phyloP scores from a whole-genome alignment of 148 eudicot species.

The Cornus kousa region DNA sequence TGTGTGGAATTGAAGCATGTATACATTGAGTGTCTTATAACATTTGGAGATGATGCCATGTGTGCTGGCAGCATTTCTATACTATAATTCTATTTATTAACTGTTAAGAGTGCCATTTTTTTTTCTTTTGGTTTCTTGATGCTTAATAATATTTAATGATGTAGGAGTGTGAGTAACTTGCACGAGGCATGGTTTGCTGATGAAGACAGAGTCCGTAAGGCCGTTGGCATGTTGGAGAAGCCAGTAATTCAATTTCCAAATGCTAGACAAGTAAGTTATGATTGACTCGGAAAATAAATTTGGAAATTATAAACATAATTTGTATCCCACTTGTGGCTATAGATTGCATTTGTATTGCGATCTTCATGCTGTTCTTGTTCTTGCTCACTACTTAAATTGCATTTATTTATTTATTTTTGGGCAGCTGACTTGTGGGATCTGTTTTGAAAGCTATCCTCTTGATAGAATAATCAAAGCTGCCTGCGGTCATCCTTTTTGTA shows the following conservation, averaged over 20 bases:
- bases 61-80: neutral
- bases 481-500: conserved; percentile 56
- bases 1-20: neutral
- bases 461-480: conserved; percentile 23
- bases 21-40: neutral
- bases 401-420: conserved; percentile 2
- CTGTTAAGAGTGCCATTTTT: neutral
- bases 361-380: neutral
- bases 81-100: too few relatives aligned
- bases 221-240: conserved; percentile 50
- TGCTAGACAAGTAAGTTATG: conserved; percentile 32
- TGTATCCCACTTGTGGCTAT: neutral
- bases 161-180: conserved; percentile 62
- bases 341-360: neutral
- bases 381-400: neutral
- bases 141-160: neutral
- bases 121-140: neutral
- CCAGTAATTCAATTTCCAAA: conserved; percentile 28
- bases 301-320: neutral
- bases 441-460: conserved; percentile 28
- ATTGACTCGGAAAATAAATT: neutral
- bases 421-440: conserved; percentile 45
- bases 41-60: neutral
- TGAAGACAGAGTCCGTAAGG: conserved; percentile 55
- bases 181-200: conserved; percentile 82